Conservation (phyloP, 352 stramenopile species). For the Pythium apleroticum region DNA sequence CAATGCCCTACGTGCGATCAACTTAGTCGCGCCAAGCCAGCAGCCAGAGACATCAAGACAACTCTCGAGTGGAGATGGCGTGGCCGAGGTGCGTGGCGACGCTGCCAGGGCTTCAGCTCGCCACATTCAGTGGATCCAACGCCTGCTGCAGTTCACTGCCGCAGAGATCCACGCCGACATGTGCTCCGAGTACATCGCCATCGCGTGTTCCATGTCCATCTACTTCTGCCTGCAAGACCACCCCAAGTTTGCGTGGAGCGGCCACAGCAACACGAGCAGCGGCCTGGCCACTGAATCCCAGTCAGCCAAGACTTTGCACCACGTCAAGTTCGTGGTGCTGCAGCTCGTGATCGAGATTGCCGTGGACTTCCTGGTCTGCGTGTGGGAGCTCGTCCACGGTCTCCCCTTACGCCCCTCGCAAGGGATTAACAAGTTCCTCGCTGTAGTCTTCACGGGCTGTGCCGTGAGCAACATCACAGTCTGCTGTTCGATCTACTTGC, state of each 20-base stretch:
- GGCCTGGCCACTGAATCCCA: neutral
- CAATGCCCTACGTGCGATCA: neutral
- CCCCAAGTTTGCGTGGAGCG: slow-evolving; percentile 25
- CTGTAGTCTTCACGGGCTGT: slow-evolving; percentile 14
- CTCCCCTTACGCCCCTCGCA: slow-evolving; percentile 14
- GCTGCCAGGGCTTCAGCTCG: neutral
- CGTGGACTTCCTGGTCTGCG: slow-evolving; percentile 24
- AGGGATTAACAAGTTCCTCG: slow-evolving; percentile 16
- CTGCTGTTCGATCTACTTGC: slow-evolving; percentile 17
- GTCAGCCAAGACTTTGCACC: neutral
- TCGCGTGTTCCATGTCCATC: slow-evolving; percentile 34
- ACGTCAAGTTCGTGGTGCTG: slow-evolving; percentile 5
- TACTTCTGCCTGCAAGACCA: slow-evolving; percentile 29
- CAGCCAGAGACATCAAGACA: neutral
- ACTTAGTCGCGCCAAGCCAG: neutral
- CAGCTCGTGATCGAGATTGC: slow-evolving; percentile 30
- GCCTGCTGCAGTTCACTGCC: slow-evolving; percentile 11
- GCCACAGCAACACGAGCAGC: neutral
- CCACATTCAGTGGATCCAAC: neutral
- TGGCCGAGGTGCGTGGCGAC: too few relatives aligned
- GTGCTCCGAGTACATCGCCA: slow-evolving; percentile 41
- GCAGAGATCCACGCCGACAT: slow-evolving; percentile 30
- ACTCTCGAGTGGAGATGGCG: neutral
- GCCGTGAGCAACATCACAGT: slow-evolving; percentile 13
- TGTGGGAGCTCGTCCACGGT: slow-evolving; percentile 24